Evolutionary conservation across 2,329 filamentous ascomycete genomes (phyloP).

Genomic region (Pseudogymnoascus sp.): DNA sequence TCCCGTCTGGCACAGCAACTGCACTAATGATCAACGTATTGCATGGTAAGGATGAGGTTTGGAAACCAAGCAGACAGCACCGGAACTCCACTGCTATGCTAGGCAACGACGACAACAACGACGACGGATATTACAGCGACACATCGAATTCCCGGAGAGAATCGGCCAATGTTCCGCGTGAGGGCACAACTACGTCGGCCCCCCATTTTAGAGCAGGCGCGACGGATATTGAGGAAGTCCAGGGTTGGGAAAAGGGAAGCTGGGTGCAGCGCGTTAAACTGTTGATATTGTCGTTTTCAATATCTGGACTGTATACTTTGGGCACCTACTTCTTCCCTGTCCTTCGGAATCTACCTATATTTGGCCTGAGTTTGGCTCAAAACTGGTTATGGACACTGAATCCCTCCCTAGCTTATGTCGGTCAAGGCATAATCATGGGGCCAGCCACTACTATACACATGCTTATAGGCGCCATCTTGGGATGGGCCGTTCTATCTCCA

Average conservation of each 20-base stretch:
- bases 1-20: constrained; percentile 91
- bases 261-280: constrained; percentile 28
- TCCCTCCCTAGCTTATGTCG: constrained; percentile 92
- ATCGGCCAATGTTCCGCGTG: background rate
- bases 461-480: constrained; percentile 79
- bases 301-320: constrained; percentile 63
- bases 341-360: constrained; percentile 76
- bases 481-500: constrained; percentile 87
- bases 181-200: background rate
- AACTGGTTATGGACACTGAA: constrained; percentile 95
- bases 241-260: constrained; percentile 17
- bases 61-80: background rate
- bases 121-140: background rate
- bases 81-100: too few species aligned
- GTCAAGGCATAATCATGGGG: constrained; percentile 98
- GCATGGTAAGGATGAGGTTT: constrained; percentile 49
- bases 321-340: constrained; percentile 84
- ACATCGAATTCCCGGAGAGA: background rate
- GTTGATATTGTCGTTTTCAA: constrained; percentile 46
- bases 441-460: constrained; percentile 92
- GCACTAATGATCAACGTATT: constrained; percentile 87
- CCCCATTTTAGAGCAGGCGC: constrained; percentile 12
- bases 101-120: background rate
- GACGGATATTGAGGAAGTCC: constrained; percentile 20
- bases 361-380: constrained; percentile 64